Evolutionary conservation across 345 rosid species (phyloP), one percentile per base, ranked within the genome.

Genomic region (Linum lewisii): DNA sequence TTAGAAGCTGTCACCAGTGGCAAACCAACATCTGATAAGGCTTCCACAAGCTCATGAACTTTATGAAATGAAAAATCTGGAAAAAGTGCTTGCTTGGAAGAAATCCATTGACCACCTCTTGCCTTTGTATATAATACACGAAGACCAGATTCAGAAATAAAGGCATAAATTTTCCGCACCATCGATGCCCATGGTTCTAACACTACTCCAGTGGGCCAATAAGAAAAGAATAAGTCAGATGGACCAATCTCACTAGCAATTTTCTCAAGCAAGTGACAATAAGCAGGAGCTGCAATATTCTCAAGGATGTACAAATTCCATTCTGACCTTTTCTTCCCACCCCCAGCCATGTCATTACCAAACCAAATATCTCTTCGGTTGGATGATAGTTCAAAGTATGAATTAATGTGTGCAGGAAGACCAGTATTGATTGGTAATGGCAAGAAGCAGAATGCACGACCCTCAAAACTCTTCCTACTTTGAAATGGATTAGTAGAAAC

Each of bases 311-410:
- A 85, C 73, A 84, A 75, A 74, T 91, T 91, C 98, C 96, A 91
- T 63, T 91, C 98, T 2, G 98, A 91, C 45, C 96, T 85, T 66
- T 81, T 79, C 72, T 87, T 91, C 19, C 98, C 98, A 65, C 80
- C 96, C 60, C 98, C 98, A 34, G 94, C 86, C 98, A 91, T 91
- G 79, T 91, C 98, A 74, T 81, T 85, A 60, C 98, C 98, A 79
- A 87, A 87, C 98, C 98, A 91, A 72, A 91, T 89, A 72, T 91
- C 98, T 74, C 98, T 87, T 70, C 98, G 75, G 69, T 91, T 91
- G 57, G 98, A 91, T 50, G 96, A 91, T 75, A 91, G 71, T 74
- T 87, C 98, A 82, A 91, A 91, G 74, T 87, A 91, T 53, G 96
- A 82, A 84, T 91, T 91, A 51, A 91, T 78, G 76, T 91, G 98